Percentiles rank a stretch among this genome's conserved stretches.
Conservation (phyloP, 108 stramenopile genomes). For the Chaetoceros tenuissimus region DNA sequence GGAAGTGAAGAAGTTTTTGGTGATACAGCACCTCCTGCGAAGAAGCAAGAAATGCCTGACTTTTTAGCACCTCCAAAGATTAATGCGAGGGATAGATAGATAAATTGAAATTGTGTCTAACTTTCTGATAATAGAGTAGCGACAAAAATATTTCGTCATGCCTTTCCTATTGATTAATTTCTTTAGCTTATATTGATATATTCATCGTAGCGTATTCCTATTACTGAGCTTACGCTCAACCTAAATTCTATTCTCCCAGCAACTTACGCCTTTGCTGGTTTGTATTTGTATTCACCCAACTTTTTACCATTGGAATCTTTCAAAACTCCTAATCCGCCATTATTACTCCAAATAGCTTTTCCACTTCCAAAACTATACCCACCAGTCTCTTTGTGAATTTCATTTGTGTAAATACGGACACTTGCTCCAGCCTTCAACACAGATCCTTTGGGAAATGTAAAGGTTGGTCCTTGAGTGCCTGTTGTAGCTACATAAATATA, state of each 20-base stretch:
- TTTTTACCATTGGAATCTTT: conserved; percentile 20
- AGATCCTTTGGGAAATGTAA: conserved; percentile 15
- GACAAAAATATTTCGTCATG: too few relatives aligned
- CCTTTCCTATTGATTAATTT: too few relatives aligned
- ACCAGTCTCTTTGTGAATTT: conserved; percentile 32
- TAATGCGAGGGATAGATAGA: too few relatives aligned
- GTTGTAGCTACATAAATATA: conserved; percentile 22
- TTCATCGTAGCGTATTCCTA: too few relatives aligned
- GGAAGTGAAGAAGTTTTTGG: conserved; percentile 32
- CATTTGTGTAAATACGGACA: conserved; percentile 26
- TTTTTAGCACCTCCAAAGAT: conserved; percentile 16
- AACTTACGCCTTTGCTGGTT: too few relatives aligned
- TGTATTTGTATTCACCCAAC: conserved; percentile 27
- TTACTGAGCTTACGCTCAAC: too few relatives aligned
- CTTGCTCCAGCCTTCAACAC: conserved; percentile 13
- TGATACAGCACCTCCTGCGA: conserved; percentile 24
- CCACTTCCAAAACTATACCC: conserved; percentile 20
- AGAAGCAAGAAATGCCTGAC: background rate
- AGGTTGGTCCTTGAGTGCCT: conserved; percentile 23
- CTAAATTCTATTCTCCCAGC: too few relatives aligned
- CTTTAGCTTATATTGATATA: too few relatives aligned
- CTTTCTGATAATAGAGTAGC: too few relatives aligned
- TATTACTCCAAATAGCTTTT: conserved; percentile 30
- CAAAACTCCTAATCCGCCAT: conserved; percentile 25
- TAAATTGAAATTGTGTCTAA: too few relatives aligned